A percentile compares a stretch with the other conserved stretches of the same genome.
These are phyloP conservation scores for Corymbia maculata DNA, from an alignment of 345 rosid species.

Conservation along the genomic window DNA sequence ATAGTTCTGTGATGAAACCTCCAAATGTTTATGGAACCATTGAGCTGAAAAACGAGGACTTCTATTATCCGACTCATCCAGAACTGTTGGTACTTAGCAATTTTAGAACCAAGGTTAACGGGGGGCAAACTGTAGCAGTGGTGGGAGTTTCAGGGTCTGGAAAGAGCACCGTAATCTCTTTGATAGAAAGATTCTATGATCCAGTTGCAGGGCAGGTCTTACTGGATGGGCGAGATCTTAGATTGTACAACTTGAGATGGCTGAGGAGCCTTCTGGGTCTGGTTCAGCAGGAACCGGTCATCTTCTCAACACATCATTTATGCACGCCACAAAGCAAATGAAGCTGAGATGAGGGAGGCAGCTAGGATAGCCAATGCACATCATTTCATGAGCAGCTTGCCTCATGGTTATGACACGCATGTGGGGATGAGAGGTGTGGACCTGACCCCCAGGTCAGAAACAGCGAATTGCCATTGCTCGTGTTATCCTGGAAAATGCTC, in stretches of 20 bases:
- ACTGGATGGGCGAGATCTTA: slow-evolving; percentile 81
- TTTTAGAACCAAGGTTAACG: slow-evolving; percentile 84
- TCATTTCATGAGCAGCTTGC: slow-evolving; percentile 93
- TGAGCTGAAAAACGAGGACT: slow-evolving; percentile 88
- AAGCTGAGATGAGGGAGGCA: slow-evolving; percentile 96
- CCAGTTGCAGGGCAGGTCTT: slow-evolving; percentile 94
- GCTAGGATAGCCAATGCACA: slow-evolving; percentile 98
- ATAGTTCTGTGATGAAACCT: slow-evolving; percentile 75
- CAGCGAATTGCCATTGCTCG: slow-evolving; percentile 89
- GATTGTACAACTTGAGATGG: slow-evolving; percentile 85
- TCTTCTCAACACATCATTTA: slow-evolving; percentile 92
- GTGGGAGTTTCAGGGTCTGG: slow-evolving; percentile 98
- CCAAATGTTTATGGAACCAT: slow-evolving; percentile 93
- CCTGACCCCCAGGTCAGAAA: slow-evolving; percentile 90
- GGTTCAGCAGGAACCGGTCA: slow-evolving; percentile 92
- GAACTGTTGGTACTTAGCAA: slow-evolving; percentile 88
- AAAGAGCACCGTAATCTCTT: slow-evolving; percentile 89
- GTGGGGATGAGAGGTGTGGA: slow-evolving; percentile 98
- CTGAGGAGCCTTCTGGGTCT: slow-evolving; percentile 89
- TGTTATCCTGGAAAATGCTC: slow-evolving; percentile 91
- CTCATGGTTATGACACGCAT: slow-evolving; percentile 94
- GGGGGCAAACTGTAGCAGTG: slow-evolving; percentile 92
- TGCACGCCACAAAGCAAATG: slow-evolving; percentile 94
- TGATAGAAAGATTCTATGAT: slow-evolving; percentile 91
- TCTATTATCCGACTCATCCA: slow-evolving; percentile 83